Base-by-base conservation (phyloP, 257 asterid species). In the Solanum ahanhuiri region DNA sequence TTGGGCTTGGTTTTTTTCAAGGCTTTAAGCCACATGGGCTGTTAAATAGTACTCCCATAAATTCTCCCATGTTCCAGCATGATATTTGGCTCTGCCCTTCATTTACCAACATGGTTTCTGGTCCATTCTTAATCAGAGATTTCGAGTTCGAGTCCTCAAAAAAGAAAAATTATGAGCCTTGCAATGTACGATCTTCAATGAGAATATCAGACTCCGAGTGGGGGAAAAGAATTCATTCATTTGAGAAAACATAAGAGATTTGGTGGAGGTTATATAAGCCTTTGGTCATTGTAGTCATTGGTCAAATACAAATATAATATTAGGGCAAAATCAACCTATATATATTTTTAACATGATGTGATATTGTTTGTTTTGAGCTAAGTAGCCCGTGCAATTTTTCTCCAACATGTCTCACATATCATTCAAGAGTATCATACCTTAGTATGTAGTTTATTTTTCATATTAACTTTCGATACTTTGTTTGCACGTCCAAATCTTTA, bases 101-200 rank as follows among this genome's bases (percentile, higher is more conserved):
- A 30, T 30, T 30, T n/a, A 9, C 14, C 30, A 10, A 2, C 30
- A 60, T 60, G 14, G 3, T 22, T 60, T 9, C 3, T 22, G 15
- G 6, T 60, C 9, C 11, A 18, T 20, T 7, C 25, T 57, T 57
- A 20, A 57, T n/a, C 2, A 60, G 5, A n/a, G 7, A n/a, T 60
- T 4, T 60, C 2, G 3, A 9, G 0, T n/a, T 60, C 1, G 3
- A 60, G 3, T 60, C 12, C 3, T 60, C 6, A 9, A 0, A 60
- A 60, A 9, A 60, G 3, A 60, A 60, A n/a, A 9, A 60, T 5
- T 60, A 22, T 60, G 2, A 60, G 14, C 14, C 14, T 0, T 60
- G 5, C 1, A 22, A 22, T 9, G 1, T 60, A 10, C 30, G 7
- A 60, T 9, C 6, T 60, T 2, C 15, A 60, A n/a, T 0, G 0